A percentile compares a stretch with the other conserved stretches of the same genome.
Evolutionary conservation across 148 eudicot genomes (phyloP).

Genomic region (Pharnaceum exiguum): DNA sequence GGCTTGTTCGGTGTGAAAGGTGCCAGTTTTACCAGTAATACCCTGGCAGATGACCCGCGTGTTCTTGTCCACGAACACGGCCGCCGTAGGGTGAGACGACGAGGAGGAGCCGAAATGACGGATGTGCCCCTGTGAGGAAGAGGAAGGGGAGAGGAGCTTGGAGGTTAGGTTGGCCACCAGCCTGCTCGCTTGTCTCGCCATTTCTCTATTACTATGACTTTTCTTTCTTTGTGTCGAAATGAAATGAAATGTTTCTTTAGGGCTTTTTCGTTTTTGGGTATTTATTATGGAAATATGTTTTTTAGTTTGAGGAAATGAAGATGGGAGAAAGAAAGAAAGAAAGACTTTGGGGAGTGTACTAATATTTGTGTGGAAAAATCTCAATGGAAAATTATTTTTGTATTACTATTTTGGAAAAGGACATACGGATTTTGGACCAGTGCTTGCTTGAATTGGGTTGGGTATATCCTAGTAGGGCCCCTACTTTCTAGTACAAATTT

Average conservation of each 20-base stretch:
- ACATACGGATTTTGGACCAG: no score
- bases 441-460: no score
- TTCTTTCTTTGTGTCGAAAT: no score
- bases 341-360: background rate
- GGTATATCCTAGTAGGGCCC: no score
- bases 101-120: constrained; percentile 61
- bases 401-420: no score
- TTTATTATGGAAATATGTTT: background rate
- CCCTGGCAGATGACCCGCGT: constrained; percentile 95
- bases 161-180: constrained; percentile 22
- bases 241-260: constrained; percentile 10
- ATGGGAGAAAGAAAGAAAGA: no score
- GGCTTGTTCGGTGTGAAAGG: constrained; percentile 95
- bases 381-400: no score
- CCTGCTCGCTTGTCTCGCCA: constrained; percentile 42
- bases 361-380: no score
- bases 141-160: constrained; percentile 11
- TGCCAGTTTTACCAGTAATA: constrained; percentile 90
- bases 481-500: no score
- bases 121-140: constrained; percentile 27
- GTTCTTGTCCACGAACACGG: constrained; percentile 89
- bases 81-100: constrained; percentile 59
- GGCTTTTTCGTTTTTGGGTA: constrained; percentile 11
- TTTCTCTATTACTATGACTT: constrained; percentile 5
- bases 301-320: no score